phyloP scores from a whole-genome alignment of 2,329 filamentous ascomycete species.

The Grosmannia serpens region DNA sequence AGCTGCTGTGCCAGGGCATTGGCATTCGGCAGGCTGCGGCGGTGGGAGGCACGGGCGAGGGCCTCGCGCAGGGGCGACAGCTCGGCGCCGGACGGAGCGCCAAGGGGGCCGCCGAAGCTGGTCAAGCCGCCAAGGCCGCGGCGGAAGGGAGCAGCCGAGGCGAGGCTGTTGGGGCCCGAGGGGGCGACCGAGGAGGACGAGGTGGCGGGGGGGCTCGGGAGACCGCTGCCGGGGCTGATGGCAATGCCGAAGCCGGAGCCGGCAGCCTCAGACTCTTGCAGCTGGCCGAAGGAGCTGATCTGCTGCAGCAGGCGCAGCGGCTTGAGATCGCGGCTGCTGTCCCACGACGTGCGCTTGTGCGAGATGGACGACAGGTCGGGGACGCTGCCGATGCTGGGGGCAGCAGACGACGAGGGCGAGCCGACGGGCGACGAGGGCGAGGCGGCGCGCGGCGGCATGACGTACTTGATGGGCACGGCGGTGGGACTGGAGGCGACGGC shows the following conservation, averaged over 20 bases:
- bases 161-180: not conserved
- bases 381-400: not conserved
- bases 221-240: not conserved
- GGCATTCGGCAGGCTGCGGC: conserved; percentile 11
- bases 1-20: conserved; percentile 6
- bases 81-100: not conserved
- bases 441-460: conserved; percentile 35
- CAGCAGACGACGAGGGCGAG: not conserved
- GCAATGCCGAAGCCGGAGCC: not conserved
- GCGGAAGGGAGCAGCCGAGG: not conserved
- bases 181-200: not conserved
- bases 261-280: conserved; percentile 6
- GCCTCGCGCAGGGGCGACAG: conserved; percentile 12
- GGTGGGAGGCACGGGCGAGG: conserved; percentile 8
- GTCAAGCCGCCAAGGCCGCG: conserved; percentile 3
- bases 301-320: conserved; percentile 74
- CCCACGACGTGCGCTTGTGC: conserved; percentile 40
- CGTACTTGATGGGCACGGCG: conserved; percentile 41
- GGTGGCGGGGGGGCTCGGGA: not conserved
- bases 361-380: not conserved
- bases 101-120: not conserved
- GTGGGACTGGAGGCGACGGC: conserved; percentile 30
- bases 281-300: conserved; percentile 22
- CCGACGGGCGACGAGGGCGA: conserved; percentile 27
- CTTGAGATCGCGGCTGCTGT: conserved; percentile 58